Evolutionary conservation across 1,284 basidiomycete genomes (phyloP), one percentile per base, ranked within the genome.

Genomic region (Malassezia caprae): DNA sequence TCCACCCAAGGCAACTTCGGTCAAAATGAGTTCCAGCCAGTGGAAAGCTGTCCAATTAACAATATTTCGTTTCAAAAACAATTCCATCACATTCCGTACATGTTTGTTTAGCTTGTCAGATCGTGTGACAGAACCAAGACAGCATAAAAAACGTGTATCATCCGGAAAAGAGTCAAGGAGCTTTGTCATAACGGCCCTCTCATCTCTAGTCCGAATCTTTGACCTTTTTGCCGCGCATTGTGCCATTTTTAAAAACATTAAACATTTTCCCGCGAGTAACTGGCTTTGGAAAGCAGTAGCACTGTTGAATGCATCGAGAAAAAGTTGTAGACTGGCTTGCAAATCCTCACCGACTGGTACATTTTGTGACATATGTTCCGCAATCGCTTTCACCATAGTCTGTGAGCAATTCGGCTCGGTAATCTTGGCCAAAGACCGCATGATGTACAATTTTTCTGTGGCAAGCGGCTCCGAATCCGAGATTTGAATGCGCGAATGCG

Each of bases 361-460:
- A 30, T 31, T 32, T 37, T 50, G 48, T 4, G 44, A 30, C 26
- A 56, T 32, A 17, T 37, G 34, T 23, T 50, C 26, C 4, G 41
- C 47, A 13, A 51, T 28, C 1, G 41, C 47, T 4, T 12, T 19
- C 4, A 39, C 37, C 37, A 39, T 39, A 15, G 21, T 21, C 11
- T 21, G 37, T 19, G 37, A 39, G 11, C 19, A 19, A 6, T 3
- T 39, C 3, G 5, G 37, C 4, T 21, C 15, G 1, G 17, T 7
- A 3, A 19, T 15, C 12, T 42, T 31, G 6, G 8, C 21, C 8
- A 48, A 31, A n/a, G 23, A 21, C 8, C 42, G 53, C 21, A 54
- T 34, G 13, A 39, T 42, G 4, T 54, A 40, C 24, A 55, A 41
- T 19, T 49, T 50, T 17, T 50, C 53, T 26, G 53, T 45, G 5